These are phyloP conservation scores for Xylariaceae sp. DNA, from an alignment of 2,329 filamentous ascomycete species.

Conservation along the genomic window DNA sequence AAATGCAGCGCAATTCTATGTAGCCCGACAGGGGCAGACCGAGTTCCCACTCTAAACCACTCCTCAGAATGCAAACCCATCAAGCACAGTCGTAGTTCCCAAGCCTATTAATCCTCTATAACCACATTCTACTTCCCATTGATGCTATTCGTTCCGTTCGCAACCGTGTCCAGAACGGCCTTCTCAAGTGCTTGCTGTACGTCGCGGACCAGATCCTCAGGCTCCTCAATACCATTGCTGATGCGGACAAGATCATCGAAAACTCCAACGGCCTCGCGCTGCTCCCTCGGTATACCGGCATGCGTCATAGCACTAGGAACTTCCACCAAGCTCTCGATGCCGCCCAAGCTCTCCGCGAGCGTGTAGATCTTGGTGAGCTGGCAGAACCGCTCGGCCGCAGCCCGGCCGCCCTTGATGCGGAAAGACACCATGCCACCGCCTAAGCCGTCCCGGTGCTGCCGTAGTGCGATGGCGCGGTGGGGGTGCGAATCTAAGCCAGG, in stretches of 20 bases:
- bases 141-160: slow-evolving; percentile 20
- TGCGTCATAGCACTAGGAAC: slow-evolving; percentile 96
- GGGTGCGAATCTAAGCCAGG: slow-evolving; percentile 85
- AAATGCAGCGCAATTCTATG: too few relatives aligned
- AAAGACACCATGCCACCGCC: slow-evolving; percentile 98
- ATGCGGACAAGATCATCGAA: slow-evolving; percentile 91
- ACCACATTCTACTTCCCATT: slow-evolving; percentile 18
- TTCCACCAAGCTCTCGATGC: slow-evolving; percentile 88
- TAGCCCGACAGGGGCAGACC: too few relatives aligned
- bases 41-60: too few relatives aligned
- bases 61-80: too few relatives aligned
- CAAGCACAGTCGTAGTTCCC: too few relatives aligned
- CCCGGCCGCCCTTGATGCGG: slow-evolving; percentile 81
- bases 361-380: slow-evolving; percentile 85
- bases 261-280: slow-evolving; percentile 88
- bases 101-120: neutral
- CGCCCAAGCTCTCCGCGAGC: slow-evolving; percentile 85
- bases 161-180: slow-evolving; percentile 47
- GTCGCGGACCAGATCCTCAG: slow-evolving; percentile 76
- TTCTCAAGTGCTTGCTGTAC: slow-evolving; percentile 76
- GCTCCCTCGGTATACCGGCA: slow-evolving; percentile 84
- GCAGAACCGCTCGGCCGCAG: slow-evolving; percentile 88
- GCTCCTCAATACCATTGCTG: slow-evolving; percentile 92
- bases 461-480: slow-evolving; percentile 76
- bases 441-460: slow-evolving; percentile 91